Percentiles rank a stretch among this genome's conserved stretches.
Conservation (phyloP, 768 basidiomycete genomes). For the Lentinula lateritia region DNA sequence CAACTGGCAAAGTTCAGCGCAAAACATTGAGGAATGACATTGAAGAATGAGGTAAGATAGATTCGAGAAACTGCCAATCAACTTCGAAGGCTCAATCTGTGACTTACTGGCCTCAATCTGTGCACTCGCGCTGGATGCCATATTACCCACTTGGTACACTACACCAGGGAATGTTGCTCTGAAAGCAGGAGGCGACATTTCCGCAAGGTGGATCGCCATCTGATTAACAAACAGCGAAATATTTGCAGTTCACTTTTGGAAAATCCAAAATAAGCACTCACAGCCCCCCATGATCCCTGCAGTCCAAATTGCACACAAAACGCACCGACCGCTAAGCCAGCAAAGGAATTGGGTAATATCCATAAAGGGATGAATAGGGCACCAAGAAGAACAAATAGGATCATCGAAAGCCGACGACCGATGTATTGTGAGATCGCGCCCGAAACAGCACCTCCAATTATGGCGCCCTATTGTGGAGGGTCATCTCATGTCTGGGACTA, state of each 20-base stretch:
- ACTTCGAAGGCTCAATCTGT: too few species aligned
- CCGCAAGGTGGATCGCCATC: constrained; percentile 62
- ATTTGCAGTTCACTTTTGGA: neutral
- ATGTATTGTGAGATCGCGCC: constrained; percentile 50
- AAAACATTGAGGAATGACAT: constrained; percentile 9
- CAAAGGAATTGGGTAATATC: constrained; percentile 56
- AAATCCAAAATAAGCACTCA: constrained; percentile 20
- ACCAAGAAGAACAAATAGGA: constrained; percentile 37
- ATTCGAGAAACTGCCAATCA: too few species aligned
- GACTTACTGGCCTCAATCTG: constrained; percentile 49
- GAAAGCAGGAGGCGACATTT: constrained; percentile 68
- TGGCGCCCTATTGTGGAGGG: neutral
- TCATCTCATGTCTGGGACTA: neutral
- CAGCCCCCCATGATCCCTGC: constrained; percentile 68
- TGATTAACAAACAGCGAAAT: constrained; percentile 7
- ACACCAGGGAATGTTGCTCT: constrained; percentile 66
- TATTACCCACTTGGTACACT: constrained; percentile 57
- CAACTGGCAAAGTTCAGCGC: constrained; percentile 16
- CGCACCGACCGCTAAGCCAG: constrained; percentile 58
- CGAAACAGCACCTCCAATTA: constrained; percentile 48
- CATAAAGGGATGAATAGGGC: constrained; percentile 55
- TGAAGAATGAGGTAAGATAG: neutral
- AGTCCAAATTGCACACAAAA: constrained; percentile 70
- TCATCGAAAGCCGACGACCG: constrained; percentile 58
- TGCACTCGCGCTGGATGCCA: constrained; percentile 55